Percentiles rank a stretch among this genome's conserved stretches.
Evolutionary conservation across 345 rosid species (phyloP).

Genomic region (Arabidopsis thaliana): DNA sequence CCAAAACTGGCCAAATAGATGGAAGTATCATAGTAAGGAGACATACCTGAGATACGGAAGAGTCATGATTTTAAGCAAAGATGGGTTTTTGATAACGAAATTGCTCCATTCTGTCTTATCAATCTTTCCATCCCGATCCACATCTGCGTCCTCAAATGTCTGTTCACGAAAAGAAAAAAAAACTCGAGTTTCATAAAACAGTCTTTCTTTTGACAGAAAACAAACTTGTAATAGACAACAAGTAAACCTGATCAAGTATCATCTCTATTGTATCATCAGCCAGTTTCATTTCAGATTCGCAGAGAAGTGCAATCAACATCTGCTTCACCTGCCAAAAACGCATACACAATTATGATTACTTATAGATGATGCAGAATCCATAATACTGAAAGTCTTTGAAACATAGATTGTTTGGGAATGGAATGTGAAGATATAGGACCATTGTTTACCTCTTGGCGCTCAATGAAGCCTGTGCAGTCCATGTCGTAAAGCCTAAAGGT

Average conservation of each 20-base stretch:
- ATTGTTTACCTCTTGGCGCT: slow-evolving; percentile 67
- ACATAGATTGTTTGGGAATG: neutral
- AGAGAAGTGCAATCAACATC: slow-evolving; percentile 94
- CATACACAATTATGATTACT: slow-evolving; percentile 43
- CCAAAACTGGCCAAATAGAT: neutral
- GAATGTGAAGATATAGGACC: neutral
- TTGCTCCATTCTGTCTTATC: slow-evolving; percentile 82
- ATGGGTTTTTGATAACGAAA: slow-evolving; percentile 82
- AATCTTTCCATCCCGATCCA: slow-evolving; percentile 81
- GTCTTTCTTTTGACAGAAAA: neutral
- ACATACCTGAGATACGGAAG: slow-evolving; percentile 86
- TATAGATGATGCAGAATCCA: slow-evolving; percentile 21
- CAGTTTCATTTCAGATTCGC: slow-evolving; percentile 96
- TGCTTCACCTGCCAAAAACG: slow-evolving; percentile 83
- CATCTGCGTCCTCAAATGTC: slow-evolving; percentile 93
- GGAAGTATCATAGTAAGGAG: neutral
- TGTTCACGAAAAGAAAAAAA: slow-evolving; percentile 36
- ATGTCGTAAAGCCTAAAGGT: slow-evolving; percentile 90
- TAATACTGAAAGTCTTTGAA: neutral
- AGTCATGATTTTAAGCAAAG: slow-evolving; percentile 88
- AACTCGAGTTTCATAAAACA: neutral
- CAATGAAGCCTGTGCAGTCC: slow-evolving; percentile 87
- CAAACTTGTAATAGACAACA: slow-evolving; percentile 3
- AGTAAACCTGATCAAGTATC: slow-evolving; percentile 80
- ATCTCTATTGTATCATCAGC: slow-evolving; percentile 92